Base-by-base conservation (phyloP, 1,139 yeast species). In the Pichia sp. region DNA sequence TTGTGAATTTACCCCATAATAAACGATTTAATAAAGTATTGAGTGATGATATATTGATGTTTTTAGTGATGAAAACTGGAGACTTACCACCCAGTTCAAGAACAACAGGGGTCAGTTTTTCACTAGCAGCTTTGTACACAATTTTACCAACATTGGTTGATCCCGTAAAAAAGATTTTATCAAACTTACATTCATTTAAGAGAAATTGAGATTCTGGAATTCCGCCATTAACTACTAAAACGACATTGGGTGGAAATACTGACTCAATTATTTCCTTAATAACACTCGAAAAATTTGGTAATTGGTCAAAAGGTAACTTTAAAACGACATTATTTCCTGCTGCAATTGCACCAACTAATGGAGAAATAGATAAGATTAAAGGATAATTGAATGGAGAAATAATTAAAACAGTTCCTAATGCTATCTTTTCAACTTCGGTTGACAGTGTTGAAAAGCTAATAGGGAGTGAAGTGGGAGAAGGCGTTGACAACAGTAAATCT, bases 61-160 rank as follows among this genome's bases (percentile, higher is more conserved):
- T 68, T 34, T 72, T 68, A 40, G 88, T 74, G 10, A 88, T 66
- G 49, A 88, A 70, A 1, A 77, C 85, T 0, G 96, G 96, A 4
- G 91, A 81, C 60, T 88, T 88, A n/a, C 96, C 96, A 38, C 97
- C 97, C 37, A 91, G 70, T 63, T 89, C 97, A 48, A 91, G 70
- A 22, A 84, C 64, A 18, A 74, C 74, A 0, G 97, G 97, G 1
- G 95, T 86, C 54, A 89, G 69, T 29, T 76, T 73, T 62, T 85
- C 80, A 7, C 94, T 95, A 1, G 96, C 96, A 38, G 84, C 84
- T 47, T 71, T 68, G 24, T 93, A 84, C 35, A 89, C 76, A 45
- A 86, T 76, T 32, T 74, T 76, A 34, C 96, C 97, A 20, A 88
- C 95, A 14, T 59, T 56, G 19, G 77, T 74, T 40, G 84, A 80